These are phyloP conservation scores for Salvia sclarea DNA, from an alignment of 305 asterid genomes.

Conservation along the genomic window DNA sequence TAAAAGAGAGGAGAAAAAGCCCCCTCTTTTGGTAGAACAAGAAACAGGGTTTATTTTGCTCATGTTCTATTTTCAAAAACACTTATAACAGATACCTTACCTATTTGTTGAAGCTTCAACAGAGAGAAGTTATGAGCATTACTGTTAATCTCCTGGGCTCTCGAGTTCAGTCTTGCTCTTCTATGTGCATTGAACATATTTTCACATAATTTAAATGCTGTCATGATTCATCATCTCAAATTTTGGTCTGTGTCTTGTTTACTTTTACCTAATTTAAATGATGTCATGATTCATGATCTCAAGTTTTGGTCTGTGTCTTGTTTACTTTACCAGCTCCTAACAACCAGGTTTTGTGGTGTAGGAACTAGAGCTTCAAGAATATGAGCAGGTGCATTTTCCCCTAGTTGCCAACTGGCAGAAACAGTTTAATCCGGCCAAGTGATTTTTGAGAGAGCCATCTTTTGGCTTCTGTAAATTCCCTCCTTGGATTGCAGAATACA, in stretches of 20 bases:
- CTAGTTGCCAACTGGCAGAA: neutral
- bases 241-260: conserved; percentile 8
- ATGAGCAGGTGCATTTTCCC: conserved; percentile 23
- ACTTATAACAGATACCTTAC: neutral
- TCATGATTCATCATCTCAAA: conserved; percentile 11
- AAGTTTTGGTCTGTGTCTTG: neutral
- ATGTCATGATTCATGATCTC: conserved; percentile 10
- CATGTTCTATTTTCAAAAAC: neutral
- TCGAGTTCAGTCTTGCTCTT: conserved; percentile 4
- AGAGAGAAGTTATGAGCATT: neutral
- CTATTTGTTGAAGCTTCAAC: neutral
- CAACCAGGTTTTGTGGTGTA: conserved; percentile 19
- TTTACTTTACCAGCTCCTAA: conserved; percentile 23
- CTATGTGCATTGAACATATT: neutral
- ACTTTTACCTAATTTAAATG: neutral
- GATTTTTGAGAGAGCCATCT: neutral
- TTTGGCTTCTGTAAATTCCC: conserved; percentile 4
- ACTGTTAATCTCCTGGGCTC: conserved; percentile 8
- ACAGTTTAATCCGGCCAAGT: neutral
- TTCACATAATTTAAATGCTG: neutral
- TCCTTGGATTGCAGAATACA: conserved; percentile 21
- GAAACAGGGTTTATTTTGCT: neutral
- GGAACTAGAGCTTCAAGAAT: conserved; percentile 41
- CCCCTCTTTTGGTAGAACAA: neutral
- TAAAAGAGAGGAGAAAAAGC: neutral